Conservation (phyloP, 2,329 filamentous ascomycete species). For the Claviceps sp. region DNA sequence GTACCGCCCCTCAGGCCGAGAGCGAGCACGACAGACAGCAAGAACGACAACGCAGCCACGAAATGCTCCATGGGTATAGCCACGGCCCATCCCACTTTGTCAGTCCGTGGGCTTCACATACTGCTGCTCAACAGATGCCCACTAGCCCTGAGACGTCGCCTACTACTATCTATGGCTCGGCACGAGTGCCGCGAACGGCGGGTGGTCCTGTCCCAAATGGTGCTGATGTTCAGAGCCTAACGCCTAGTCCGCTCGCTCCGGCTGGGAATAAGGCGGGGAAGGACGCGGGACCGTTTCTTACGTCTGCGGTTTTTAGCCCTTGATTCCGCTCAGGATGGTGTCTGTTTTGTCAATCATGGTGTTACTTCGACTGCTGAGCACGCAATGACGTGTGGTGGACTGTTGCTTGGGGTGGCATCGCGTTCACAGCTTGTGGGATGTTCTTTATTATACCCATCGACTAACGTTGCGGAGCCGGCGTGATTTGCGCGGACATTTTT, state of each 20-base stretch:
- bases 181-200: too few relatives aligned
- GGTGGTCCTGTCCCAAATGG: background rate
- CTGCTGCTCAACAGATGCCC: slow-evolving; percentile 6
- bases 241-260: background rate
- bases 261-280: slow-evolving; percentile 1
- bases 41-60: slow-evolving; percentile 37
- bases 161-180: slow-evolving; percentile 6
- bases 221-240: background rate
- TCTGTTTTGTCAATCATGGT: too few relatives aligned
- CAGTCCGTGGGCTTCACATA: slow-evolving; percentile 5
- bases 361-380: background rate
- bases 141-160: background rate
- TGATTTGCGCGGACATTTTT: too few relatives aligned
- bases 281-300: slow-evolving; percentile 28
- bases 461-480: too few relatives aligned
- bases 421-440: too few relatives aligned
- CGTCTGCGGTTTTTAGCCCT: slow-evolving; percentile 37
- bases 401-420: too few relatives aligned
- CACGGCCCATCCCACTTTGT: slow-evolving; percentile 9
- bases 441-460: too few relatives aligned
- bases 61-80: slow-evolving; percentile 28
- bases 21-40: slow-evolving; percentile 26
- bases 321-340: slow-evolving; percentile 6
- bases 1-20: slow-evolving; percentile 4
- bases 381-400: background rate